phyloP scores from a whole-genome alignment of 352 stramenopile genomes.

The Aphanomyces stellatus region DNA sequence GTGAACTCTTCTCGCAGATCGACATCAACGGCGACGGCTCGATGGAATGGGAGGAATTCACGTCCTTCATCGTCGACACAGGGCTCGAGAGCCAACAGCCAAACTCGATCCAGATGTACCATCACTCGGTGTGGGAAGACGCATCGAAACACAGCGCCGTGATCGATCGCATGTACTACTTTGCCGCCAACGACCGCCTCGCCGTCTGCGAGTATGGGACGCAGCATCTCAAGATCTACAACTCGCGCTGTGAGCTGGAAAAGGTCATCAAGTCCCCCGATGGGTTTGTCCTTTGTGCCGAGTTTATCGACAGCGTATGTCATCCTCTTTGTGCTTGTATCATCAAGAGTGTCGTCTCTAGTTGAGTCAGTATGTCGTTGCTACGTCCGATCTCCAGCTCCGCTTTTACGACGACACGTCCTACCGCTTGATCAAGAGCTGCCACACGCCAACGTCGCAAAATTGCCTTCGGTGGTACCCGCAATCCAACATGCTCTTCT shows the following conservation, averaged over 20 bases:
- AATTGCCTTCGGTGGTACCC: slow-evolving; percentile 77
- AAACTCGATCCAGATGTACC: slow-evolving; percentile 83
- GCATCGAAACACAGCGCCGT: slow-evolving; percentile 77
- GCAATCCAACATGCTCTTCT: slow-evolving; percentile 62
- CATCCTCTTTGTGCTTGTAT: background rate
- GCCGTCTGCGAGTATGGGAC: slow-evolving; percentile 70
- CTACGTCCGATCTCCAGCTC: slow-evolving; percentile 70
- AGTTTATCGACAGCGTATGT: slow-evolving; percentile 53
- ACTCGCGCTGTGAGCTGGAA: slow-evolving; percentile 58
- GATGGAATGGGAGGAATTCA: slow-evolving; percentile 92
- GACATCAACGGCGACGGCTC: slow-evolving; percentile 87
- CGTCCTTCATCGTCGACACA: slow-evolving; percentile 85
- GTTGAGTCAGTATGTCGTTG: slow-evolving; percentile 68
- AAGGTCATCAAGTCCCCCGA: slow-evolving; percentile 52
- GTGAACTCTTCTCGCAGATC: slow-evolving; percentile 86
- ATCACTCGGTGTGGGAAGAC: slow-evolving; percentile 70
- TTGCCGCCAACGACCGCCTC: slow-evolving; percentile 52
- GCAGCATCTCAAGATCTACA: slow-evolving; percentile 75
- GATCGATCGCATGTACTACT: slow-evolving; percentile 84
- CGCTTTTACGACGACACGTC: slow-evolving; percentile 76
- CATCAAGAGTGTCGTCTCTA: background rate
- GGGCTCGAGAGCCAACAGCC: slow-evolving; percentile 77
- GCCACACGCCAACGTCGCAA: slow-evolving; percentile 71
- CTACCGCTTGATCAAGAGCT: slow-evolving; percentile 60
- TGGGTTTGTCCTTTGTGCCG: slow-evolving; percentile 67